Base-by-base conservation (phyloP, 768 basidiomycete species). In the Leucosporidium creatinivorum region DNA sequence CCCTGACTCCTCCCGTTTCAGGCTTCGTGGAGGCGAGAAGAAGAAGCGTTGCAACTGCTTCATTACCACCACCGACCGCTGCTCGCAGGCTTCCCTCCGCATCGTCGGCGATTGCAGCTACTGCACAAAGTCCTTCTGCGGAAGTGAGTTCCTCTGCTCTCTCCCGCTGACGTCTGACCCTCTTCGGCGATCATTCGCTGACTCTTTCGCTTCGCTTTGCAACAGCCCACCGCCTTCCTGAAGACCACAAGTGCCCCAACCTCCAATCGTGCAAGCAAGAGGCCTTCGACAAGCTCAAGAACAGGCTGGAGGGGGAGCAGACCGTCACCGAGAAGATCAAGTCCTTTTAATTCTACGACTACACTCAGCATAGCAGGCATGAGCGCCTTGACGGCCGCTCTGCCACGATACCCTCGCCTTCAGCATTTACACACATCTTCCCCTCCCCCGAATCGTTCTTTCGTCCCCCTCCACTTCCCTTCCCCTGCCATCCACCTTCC, bases 271-370 rank as follows among this genome's bases (percentile, higher is more conserved):
- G 91, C 80, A 82, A 87, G 70, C 87, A 90, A 78, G 87, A 89
- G 78, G 91, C 91, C 25, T 93, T 91, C 76, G 85, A 90, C 72
- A 83, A 84, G 76, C 92, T 93, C 82, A 91, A 92, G 85, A 83
- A 80, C 61, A 89, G 89, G 80, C 81, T 93, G 66, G 90, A 91
- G 83, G 86, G 86, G 73, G 91, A 93, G 79, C 85, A 88, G 79
- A 93, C 91, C 25, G 87, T 89, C 47, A 86, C 87, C 44, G 81
- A 88, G 76, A 92, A 91, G 86, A 86, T 93, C 84, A 87, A 87
- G 66, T 86, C 85, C 57, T 88, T 88, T 26, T 72, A 33, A 61
- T 9, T 10, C 6, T 25, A 17, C 8, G 39, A 44, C 13, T 44
- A 44, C 39, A 44, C 39, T 44, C 39, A 44, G 39, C 39, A 44